Percentiles rank a stretch among this genome's conserved stretches.
Evolutionary conservation across 257 asterid genomes (phyloP).

Genomic region (Nicotiana noctiflora): DNA sequence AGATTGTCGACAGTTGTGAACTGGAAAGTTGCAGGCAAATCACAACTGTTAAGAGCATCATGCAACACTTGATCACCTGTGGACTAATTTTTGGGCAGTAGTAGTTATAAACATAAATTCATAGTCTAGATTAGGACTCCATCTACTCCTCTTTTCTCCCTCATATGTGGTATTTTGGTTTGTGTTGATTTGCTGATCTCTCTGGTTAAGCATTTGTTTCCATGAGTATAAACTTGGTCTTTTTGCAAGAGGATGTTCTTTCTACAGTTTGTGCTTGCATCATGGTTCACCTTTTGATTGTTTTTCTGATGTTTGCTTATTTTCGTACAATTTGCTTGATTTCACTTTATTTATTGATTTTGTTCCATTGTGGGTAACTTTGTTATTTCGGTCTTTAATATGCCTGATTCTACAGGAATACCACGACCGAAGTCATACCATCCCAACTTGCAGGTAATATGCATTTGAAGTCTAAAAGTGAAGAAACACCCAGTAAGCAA

Average conservation of each 20-base stretch:
- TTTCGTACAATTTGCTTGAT: background rate
- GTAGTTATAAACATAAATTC: background rate
- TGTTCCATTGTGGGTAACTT: conserved; percentile 6
- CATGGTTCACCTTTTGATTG: background rate
- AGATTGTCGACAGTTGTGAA: background rate
- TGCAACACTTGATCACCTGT: conserved; percentile 3
- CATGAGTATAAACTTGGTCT: background rate
- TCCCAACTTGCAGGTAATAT: conserved; percentile 35
- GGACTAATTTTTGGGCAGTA: background rate
- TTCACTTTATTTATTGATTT: conserved; percentile 8
- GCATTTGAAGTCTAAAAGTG: conserved; percentile 34
- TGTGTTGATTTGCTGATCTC: background rate
- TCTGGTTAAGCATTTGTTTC: background rate
- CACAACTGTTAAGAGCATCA: conserved; percentile 2
- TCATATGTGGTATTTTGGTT: background rate
- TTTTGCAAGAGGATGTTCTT: conserved; percentile 2
- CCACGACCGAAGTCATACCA: conserved; percentile 37
- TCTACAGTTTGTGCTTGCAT: background rate
- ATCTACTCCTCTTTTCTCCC: conserved; percentile 2
- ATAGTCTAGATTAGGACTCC: background rate
- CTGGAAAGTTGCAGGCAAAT: background rate
- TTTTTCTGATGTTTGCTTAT: background rate
- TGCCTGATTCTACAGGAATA: conserved; percentile 37
- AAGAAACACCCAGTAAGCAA: conserved; percentile 56
- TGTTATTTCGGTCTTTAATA: conserved; percentile 2